Base-by-base conservation (phyloP, 495 filamentous ascomycete species). In the Hypomontagnella submonticulosa region DNA sequence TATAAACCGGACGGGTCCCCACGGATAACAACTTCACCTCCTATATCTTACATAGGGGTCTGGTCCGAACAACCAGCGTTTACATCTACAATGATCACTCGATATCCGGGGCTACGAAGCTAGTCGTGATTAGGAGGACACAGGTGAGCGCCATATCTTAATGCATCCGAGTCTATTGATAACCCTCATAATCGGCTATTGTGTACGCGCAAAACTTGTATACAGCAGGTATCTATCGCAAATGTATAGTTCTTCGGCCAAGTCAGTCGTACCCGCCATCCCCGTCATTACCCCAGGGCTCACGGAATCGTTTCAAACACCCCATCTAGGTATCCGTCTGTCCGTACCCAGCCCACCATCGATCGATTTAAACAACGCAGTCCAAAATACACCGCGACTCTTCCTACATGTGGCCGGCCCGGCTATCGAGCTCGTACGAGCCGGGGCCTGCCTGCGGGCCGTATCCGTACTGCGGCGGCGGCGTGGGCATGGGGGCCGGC, bases 391-490 rank as follows among this genome's bases (percentile, higher is more conserved):
- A 19, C 13, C 5, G n/a, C 23, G 1, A 12, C 15, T 20, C 13
- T 19, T 23, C 3, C 46, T 46, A 34, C 34, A 10, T 23, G 19
- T 46, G 11, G 10, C 34, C 19, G 23, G 2, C 20, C 23, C 63
- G 57, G 57, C 20, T 66, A 33, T 62, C 65, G 6, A 63, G 15
- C 54, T 68, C 65, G 43, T 63, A 68, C 19, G 59, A 48, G n/a
- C 49, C 44, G 6, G 16, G 10, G 1, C 20, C 36, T 7, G 16
- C 4, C 16, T 34, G 53, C 4, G 33, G 55, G 1, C 33, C 41
- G 12, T 60, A 52, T 1, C 4, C 36, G 6, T 42, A 12, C 10
- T 16, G 54, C 4, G 40, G 11, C 11, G 41, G 30, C 49, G 38
- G 27, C 6, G 42, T 47, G 43, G 50, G 40, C 16, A 44, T 33